Conservation (phyloP, 2,329 filamentous ascomycete genomes). For the Chlorencoelia australis region DNA sequence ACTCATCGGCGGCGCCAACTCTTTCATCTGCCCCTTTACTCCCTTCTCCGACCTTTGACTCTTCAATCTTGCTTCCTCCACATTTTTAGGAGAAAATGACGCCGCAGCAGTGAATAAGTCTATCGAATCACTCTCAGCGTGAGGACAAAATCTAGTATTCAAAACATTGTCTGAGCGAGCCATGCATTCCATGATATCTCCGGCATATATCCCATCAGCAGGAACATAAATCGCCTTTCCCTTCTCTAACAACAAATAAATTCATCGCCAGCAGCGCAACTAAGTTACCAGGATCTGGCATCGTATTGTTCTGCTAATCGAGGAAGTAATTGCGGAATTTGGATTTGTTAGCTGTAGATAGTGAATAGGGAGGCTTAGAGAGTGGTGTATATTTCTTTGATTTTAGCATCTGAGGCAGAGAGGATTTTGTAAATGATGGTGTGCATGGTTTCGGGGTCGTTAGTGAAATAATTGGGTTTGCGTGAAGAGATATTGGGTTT, state of each 20-base stretch:
- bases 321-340: conserved; percentile 55
- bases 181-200: conserved; percentile 98
- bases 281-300: conserved; percentile 54
- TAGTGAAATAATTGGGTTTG: conserved; percentile 25
- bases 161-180: conserved; percentile 89
- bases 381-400: conserved; percentile 37
- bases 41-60: conserved; percentile 40
- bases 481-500: conserved; percentile 48
- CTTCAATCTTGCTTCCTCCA: conserved; percentile 45
- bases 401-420: conserved; percentile 36
- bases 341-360: conserved; percentile 38
- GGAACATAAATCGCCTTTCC: conserved; percentile 88
- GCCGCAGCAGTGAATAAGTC: conserved; percentile 54
- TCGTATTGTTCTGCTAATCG: conserved; percentile 56
- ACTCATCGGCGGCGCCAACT: conserved; percentile 57
- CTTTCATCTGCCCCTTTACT: conserved; percentile 47
- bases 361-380: conserved; percentile 39
- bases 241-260: conserved; percentile 52
- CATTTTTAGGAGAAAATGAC: conserved; percentile 52
- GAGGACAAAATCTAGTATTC: conserved; percentile 64
- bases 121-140: conserved; percentile 50
- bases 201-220: conserved; percentile 92
- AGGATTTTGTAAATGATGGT: conserved; percentile 35
- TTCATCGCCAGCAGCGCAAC: conserved; percentile 69
- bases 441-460: conserved; percentile 47